Evolutionary conservation across 2,329 filamentous ascomycete genomes (phyloP).

Genomic region (Colletotrichum lupini): DNA sequence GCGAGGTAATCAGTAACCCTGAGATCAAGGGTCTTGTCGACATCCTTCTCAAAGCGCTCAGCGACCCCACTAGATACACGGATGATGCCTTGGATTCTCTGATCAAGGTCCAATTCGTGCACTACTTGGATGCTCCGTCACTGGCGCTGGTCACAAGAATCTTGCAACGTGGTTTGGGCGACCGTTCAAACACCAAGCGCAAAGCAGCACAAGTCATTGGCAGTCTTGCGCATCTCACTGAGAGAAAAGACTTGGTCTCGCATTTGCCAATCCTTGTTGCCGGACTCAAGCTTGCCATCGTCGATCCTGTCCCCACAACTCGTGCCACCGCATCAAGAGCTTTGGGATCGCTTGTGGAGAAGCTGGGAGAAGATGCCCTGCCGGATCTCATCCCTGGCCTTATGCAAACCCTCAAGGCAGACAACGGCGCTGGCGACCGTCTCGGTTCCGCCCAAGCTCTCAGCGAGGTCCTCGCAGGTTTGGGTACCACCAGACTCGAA

Average conservation of each 20-base stretch:
- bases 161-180: constrained; percentile 88
- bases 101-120: constrained; percentile 98
- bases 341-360: constrained; percentile 95
- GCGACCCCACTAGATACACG: constrained; percentile 96
- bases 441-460: constrained; percentile 96
- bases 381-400: constrained; percentile 97
- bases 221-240: constrained; percentile 94
- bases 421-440: constrained; percentile 95
- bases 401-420: constrained; percentile 97
- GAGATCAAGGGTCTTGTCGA: constrained; percentile 94
- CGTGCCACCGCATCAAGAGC: constrained; percentile 96
- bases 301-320: constrained; percentile 96
- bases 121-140: constrained; percentile 98
- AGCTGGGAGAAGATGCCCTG: constrained; percentile 94
- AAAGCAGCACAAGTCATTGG: constrained; percentile 98
- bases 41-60: constrained; percentile 93
- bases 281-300: constrained; percentile 87
- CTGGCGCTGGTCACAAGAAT: constrained; percentile 95
- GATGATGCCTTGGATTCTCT: constrained; percentile 93
- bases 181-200: constrained; percentile 93
- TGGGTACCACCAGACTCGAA: constrained; percentile 91
- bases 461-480: constrained; percentile 92
- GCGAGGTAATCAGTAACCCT: constrained; percentile 97
- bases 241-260: constrained; percentile 90
- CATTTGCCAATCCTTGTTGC: constrained; percentile 94